phyloP scores from a whole-genome alignment of 1,284 basidiomycete genomes.

The Heterobasidion occidentale region DNA sequence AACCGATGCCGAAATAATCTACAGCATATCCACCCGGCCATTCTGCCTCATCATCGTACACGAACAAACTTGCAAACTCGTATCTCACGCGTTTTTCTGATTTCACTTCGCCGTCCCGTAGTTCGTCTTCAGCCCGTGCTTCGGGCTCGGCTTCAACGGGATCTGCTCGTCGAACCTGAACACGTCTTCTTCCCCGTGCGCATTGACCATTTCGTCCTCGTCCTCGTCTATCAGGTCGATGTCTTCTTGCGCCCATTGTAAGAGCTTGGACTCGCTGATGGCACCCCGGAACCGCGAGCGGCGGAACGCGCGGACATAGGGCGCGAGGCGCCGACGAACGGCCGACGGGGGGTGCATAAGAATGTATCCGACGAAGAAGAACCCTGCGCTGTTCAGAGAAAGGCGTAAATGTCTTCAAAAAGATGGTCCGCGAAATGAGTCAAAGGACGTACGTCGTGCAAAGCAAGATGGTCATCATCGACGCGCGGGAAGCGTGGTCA shows the following conservation, averaged over 20 bases:
- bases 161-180: constrained; percentile 19
- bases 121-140: constrained; percentile 7
- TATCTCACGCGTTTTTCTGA: neutral
- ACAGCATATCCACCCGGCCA: neutral
- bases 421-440: no score
- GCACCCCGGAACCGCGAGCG: constrained; percentile 20
- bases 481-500: constrained; percentile 3
- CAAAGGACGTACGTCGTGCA: constrained; percentile 5
- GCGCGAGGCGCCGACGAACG: constrained; percentile 16
- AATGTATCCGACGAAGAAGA: constrained; percentile 14
- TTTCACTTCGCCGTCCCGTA: constrained; percentile 16
- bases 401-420: neutral
- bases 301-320: constrained; percentile 14
- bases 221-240: constrained; percentile 20
- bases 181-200: constrained; percentile 10
- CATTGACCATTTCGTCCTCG: constrained; percentile 25
- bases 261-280: constrained; percentile 22
- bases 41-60: neutral
- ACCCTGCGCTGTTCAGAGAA: neutral
- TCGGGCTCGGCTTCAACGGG: constrained; percentile 26
- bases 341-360: constrained; percentile 18
- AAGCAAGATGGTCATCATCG: constrained; percentile 13
- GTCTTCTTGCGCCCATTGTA: constrained; percentile 29
- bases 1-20: no score
- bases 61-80: neutral